Evolutionary conservation across 345 rosid species (phyloP).

Genomic region (Tarenaya hassleriana): DNA sequence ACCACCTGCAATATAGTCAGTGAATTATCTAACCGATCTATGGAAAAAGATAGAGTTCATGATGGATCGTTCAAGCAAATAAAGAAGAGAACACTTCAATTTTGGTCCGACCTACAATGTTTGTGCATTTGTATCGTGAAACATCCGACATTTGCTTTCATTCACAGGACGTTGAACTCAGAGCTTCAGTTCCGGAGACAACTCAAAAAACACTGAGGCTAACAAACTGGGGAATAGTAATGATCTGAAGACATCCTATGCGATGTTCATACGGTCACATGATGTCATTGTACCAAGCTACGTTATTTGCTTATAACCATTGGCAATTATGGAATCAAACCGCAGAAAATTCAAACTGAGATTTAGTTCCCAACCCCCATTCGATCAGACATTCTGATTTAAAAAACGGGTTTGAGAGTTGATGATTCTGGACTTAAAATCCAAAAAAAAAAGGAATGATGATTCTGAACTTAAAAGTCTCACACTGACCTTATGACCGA

Average conservation of each 20-base stretch:
- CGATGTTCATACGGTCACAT: neutral
- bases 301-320: neutral
- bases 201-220: too few relatives aligned
- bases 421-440: neutral
- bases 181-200: too few relatives aligned
- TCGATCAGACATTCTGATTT: neutral
- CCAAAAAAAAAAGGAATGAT: neutral
- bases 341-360: neutral
- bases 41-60: neutral
- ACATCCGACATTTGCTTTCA: too few relatives aligned
- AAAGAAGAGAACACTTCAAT: neutral
- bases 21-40: neutral
- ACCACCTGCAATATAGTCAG: conserved; percentile 51
- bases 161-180: too few relatives aligned
- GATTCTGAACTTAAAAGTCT: neutral
- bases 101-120: too few relatives aligned
- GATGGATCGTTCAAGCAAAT: too few relatives aligned
- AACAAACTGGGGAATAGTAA: too few relatives aligned
- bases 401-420: neutral
- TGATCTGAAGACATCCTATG: too few relatives aligned
- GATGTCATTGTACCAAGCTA: neutral
- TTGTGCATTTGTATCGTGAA: too few relatives aligned
- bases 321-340: neutral
- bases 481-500: conserved; percentile 79
- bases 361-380: too few relatives aligned